Evolutionary conservation across 306 rosid species (phyloP), one percentile per base, ranked within the genome.

Genomic region (Malus asiatica): DNA sequence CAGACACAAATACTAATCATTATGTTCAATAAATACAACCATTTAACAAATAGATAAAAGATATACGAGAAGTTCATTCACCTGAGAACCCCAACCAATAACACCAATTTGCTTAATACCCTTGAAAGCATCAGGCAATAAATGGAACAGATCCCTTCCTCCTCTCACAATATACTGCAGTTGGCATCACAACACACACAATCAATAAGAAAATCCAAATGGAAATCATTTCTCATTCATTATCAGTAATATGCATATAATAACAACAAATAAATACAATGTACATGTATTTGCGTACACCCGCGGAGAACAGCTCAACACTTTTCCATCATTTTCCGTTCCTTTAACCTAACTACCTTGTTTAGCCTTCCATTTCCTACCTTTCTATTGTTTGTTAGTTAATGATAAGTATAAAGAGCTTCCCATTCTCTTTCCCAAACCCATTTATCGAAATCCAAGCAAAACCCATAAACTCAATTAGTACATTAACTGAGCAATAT

Each of bases 21-120:
- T 4, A 33, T 23, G 10, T 11, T 68, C 13, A 18, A 23, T 32
- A 19, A 38, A 32, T 19, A 6, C 45, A 66, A 27, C 48, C 33
- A 25, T 7, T 32, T 4, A 76, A 14, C 18, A 4, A 14, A 16
- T 19, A 11, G 12, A 52, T 10, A 15, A 40, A 67, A n/a, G 4
- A 23, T 48, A 23, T 4, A 72, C 69, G 76, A 40, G 66, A 32
- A 22, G 30, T 12, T 29, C 7, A 58, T 66, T 83, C 30, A 95
- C 99, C 99, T 95, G 99, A 1, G 99, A 95, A 72, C 99, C 99
- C 99, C 99, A 95, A 62, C 99, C 99, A 32, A 95, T 95, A 55
- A 95, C 99, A 78, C 99, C 99, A 80, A 95, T 95, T 88, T 95
- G 90, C 89, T 87, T 92, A 77, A 95, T 89, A 30, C 97, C 97